Percentiles rank a stretch among this genome's conserved stretches.
Evolutionary conservation across 2,329 filamentous ascomycete species (phyloP).

Genomic region (Xylaria sp.): DNA sequence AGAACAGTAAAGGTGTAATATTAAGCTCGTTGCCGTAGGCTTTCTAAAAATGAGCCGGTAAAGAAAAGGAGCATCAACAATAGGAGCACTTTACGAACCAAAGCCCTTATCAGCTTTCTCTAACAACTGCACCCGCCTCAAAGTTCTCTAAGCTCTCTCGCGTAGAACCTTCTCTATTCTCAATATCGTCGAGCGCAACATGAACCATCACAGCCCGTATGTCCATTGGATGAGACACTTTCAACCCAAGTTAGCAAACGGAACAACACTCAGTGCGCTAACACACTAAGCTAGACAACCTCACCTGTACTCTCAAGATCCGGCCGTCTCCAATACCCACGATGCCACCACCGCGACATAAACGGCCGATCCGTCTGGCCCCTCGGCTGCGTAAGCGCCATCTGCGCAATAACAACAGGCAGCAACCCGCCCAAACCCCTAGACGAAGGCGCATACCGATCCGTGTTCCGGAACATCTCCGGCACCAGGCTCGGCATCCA

Average conservation of each 20-base stretch:
- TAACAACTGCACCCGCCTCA: conserved; percentile 23
- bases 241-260: neutral
- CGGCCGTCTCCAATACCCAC: conserved; percentile 9
- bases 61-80: neutral
- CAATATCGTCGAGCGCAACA: conserved; percentile 30
- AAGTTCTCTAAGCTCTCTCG: conserved; percentile 20
- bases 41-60: too few species aligned
- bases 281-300: neutral
- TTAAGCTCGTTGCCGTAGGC: too few species aligned
- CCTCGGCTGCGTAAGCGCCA: conserved; percentile 36
- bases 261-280: neutral
- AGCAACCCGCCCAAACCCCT: conserved; percentile 35
- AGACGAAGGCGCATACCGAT: conserved; percentile 2
- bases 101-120: conserved; percentile 3
- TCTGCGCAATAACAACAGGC: conserved; percentile 35
- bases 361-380: conserved; percentile 34
- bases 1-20: too few species aligned
- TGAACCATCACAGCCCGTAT: conserved; percentile 37
- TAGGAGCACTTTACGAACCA: neutral
- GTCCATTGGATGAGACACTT: conserved; percentile 9
- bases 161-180: conserved; percentile 19
- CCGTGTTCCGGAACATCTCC: conserved; percentile 25
- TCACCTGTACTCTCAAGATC: conserved; percentile 2
- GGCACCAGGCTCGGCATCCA: conserved; percentile 40
- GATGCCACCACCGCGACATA: conserved; percentile 18